These are phyloP conservation scores for Hypomontagnella submonticulosa DNA, from an alignment of 495 filamentous ascomycete genomes.

Conservation along the genomic window DNA sequence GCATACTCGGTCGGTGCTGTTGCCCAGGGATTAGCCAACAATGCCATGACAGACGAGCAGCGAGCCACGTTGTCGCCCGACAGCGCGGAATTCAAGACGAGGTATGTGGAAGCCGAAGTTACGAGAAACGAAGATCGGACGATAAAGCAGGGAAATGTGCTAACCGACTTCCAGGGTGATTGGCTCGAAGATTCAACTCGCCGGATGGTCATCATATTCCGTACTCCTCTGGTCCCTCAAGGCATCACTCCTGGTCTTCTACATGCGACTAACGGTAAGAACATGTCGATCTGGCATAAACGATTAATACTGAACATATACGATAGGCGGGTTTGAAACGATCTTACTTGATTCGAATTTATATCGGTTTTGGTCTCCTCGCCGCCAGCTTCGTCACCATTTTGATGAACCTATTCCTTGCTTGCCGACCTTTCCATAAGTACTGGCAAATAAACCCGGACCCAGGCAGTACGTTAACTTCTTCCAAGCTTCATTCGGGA, in stretches of 20 bases:
- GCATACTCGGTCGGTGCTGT: conserved; percentile 54
- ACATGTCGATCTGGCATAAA: not conserved
- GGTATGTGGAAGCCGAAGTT: conserved; percentile 32
- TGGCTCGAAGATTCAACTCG: conserved; percentile 68
- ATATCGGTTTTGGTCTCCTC: conserved; percentile 63
- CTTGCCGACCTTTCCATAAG: conserved; percentile 61
- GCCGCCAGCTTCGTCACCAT: conserved; percentile 61
- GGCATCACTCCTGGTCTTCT: conserved; percentile 67
- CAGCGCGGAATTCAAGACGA: conserved; percentile 59
- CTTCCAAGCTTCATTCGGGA: not conserved
- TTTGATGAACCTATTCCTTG: conserved; percentile 61
- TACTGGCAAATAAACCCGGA: conserved; percentile 66
- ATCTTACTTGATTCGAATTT: conserved; percentile 63
- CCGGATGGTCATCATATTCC: conserved; percentile 68
- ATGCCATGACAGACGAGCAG: conserved; percentile 66
- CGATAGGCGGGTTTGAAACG: conserved; percentile 52
- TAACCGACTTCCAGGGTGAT: conserved; percentile 55
- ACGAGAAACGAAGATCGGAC: not conserved
- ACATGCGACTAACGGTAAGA: conserved; percentile 66
- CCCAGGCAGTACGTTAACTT: conserved; percentile 58
- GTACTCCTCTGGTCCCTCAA: conserved; percentile 65
- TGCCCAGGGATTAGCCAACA: conserved; percentile 69
- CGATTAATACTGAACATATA: conserved; percentile 19
- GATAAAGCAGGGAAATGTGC: not conserved
- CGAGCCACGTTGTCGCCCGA: conserved; percentile 56